phyloP scores from a whole-genome alignment of 768 basidiomycete genomes.

The Boletus sensibilis region DNA sequence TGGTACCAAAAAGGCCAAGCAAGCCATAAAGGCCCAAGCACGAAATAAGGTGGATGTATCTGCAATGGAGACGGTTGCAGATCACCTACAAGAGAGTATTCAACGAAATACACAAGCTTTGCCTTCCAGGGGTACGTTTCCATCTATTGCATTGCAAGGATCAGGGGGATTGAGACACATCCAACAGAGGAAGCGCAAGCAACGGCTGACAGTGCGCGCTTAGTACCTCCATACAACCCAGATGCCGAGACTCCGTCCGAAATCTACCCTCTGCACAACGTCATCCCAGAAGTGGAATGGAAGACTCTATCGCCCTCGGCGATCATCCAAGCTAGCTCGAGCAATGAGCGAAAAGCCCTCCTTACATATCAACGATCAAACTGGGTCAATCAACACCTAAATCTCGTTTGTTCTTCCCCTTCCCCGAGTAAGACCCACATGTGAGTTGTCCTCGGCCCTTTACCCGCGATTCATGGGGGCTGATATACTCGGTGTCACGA shows the following conservation, averaged over 20 bases:
- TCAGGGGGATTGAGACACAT: background rate
- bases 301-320: constrained; percentile 58
- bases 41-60: constrained; percentile 86
- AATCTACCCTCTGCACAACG: constrained; percentile 66
- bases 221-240: constrained; percentile 73
- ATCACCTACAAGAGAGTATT: constrained; percentile 81
- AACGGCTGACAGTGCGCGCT: constrained; percentile 58
- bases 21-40: constrained; percentile 79
- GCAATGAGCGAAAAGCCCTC: constrained; percentile 49
- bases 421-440: constrained; percentile 59
- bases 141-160: background rate
- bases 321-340: constrained; percentile 51
- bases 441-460: constrained; percentile 40
- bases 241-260: constrained; percentile 69
- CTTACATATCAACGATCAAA: constrained; percentile 61
- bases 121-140: constrained; percentile 63
- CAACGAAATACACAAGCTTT: constrained; percentile 66
- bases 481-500: background rate
- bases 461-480: background rate
- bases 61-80: constrained; percentile 83
- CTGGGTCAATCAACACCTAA: constrained; percentile 73
- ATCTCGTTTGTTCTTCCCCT: constrained; percentile 37
- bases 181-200: constrained; percentile 65
- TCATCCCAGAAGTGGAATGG: constrained; percentile 83
- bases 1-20: constrained; percentile 92